A percentile compares a stretch with the other conserved stretches of the same genome.
Evolutionary conservation across 768 basidiomycete genomes (phyloP).

Genomic region (Serendipita sp.): DNA sequence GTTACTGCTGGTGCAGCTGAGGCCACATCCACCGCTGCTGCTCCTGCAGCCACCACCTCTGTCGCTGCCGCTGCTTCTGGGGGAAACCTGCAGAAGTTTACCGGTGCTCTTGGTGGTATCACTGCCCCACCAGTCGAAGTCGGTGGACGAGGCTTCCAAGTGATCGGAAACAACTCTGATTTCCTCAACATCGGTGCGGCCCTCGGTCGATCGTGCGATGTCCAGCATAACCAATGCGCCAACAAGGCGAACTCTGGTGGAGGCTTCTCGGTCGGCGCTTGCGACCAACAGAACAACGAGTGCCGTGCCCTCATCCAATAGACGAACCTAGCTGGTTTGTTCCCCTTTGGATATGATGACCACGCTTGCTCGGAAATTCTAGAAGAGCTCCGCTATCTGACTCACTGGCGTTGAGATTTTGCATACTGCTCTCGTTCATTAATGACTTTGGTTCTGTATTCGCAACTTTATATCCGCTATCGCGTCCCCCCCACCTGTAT

Average conservation of each 20-base stretch:
- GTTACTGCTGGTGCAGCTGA: constrained; percentile 7
- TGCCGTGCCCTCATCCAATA: constrained; percentile 21
- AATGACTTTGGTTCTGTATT: too few species aligned
- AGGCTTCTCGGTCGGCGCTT: constrained; percentile 26
- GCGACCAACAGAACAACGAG: constrained; percentile 27
- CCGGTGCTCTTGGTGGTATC: constrained; percentile 30
- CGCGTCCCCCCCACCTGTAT: too few species aligned
- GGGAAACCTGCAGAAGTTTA: constrained; percentile 35
- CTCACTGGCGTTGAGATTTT: too few species aligned
- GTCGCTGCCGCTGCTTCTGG: constrained; percentile 10
- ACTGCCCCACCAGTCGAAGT: constrained; percentile 27
- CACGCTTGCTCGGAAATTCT: too few species aligned
- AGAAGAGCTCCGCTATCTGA: too few species aligned
- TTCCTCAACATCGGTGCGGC: constrained; percentile 35
- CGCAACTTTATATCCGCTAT: too few species aligned
- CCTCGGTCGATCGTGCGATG: constrained; percentile 39
- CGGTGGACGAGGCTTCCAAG: constrained; percentile 34
- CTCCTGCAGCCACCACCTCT: constrained; percentile 7
- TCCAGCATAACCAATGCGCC: constrained; percentile 34
- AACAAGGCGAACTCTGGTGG: constrained; percentile 31
- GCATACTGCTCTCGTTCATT: too few species aligned
- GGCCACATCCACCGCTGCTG: neutral
- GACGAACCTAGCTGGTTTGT: neutral
- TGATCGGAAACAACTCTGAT: constrained; percentile 24
- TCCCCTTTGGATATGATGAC: too few species aligned